phyloP scores from a whole-genome alignment of 148 eudicot species.

The Euryodendron excelsum region DNA sequence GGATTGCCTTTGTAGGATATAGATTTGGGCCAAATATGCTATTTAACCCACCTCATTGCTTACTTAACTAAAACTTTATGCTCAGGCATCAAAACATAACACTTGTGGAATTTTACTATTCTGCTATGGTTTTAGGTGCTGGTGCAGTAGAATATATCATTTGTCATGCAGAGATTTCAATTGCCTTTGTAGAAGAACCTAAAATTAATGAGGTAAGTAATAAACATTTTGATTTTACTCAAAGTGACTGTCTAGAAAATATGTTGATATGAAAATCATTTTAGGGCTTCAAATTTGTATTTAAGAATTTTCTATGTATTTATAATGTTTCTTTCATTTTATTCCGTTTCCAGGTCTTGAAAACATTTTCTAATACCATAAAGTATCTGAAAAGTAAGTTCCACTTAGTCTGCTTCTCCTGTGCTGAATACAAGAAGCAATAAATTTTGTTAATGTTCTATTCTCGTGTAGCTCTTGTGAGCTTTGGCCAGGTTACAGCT shows the following conservation, averaged over 20 bases:
- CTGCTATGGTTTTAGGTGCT: slow-evolving; percentile 51
- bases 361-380: slow-evolving; percentile 48
- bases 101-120: slow-evolving; percentile 8
- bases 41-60: neutral
- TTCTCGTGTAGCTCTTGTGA: slow-evolving; percentile 61
- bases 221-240: neutral
- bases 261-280: neutral
- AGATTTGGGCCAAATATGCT: neutral
- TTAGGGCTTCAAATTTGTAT: neutral
- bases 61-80: neutral
- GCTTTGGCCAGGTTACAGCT: slow-evolving; percentile 48
- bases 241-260: neutral
- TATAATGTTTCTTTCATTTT: neutral
- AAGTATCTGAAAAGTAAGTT: slow-evolving; percentile 58
- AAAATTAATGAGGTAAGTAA: slow-evolving; percentile 77
- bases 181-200: slow-evolving; percentile 73
- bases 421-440: neutral
- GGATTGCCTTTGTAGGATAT: neutral
- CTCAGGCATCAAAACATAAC: neutral
- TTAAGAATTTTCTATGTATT: neutral
- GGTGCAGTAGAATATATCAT: slow-evolving; percentile 90
- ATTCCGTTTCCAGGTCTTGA: slow-evolving; percentile 43
- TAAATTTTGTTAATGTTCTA: slow-evolving; percentile 8
- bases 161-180: slow-evolving; percentile 80
- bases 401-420: slow-evolving; percentile 2